phyloP scores from a whole-genome alignment of 2,329 filamentous ascomycete genomes.

The Stachybotrys elegans region DNA sequence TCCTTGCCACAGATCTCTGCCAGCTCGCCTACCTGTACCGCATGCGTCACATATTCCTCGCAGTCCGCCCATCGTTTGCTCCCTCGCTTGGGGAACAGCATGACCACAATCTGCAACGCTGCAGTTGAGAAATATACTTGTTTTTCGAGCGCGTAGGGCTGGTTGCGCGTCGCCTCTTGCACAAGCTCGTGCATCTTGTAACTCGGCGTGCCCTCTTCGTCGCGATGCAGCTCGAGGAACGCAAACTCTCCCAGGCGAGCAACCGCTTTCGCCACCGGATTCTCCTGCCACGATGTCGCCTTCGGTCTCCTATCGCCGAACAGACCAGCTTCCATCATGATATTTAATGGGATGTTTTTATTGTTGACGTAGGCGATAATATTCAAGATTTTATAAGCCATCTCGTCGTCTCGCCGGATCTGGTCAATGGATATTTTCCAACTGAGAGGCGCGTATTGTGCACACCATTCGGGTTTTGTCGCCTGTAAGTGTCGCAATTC shows the following conservation, averaged over 20 bases:
- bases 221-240: neutral
- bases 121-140: neutral
- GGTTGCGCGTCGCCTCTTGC: neutral
- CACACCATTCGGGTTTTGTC: neutral
- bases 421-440: neutral
- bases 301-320: neutral
- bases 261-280: neutral
- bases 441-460: neutral
- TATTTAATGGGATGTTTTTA: neutral
- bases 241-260: neutral
- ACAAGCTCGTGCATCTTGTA: neutral
- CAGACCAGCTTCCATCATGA: neutral
- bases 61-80: neutral
- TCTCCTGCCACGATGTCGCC: neutral
- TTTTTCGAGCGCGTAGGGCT: neutral
- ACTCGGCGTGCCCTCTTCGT: neutral
- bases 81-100: neutral
- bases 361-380: neutral
- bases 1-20: too few relatives aligned
- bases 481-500: neutral
- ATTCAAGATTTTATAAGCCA: neutral
- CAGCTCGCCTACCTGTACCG: neutral
- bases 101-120: neutral
- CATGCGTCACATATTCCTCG: neutral
- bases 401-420: neutral